Evolutionary conservation across 345 rosid genomes (phyloP), one percentile per base, ranked within the genome.

Genomic region (Eucalyptus brandiana): DNA sequence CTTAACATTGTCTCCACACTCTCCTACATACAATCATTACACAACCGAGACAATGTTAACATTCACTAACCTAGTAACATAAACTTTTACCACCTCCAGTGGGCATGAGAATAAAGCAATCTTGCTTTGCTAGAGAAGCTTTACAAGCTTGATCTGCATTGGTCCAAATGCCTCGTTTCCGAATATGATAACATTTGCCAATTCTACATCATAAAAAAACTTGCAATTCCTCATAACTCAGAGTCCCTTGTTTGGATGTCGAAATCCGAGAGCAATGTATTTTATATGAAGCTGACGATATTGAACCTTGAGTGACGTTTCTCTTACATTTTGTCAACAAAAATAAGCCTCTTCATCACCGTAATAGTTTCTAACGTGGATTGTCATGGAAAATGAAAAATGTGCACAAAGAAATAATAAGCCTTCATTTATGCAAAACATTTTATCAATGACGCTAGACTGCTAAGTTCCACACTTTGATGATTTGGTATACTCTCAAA

Each of bases 81-180:
- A 1, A 90, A 91, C 99, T 97, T 94, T 97, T 96, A 21, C 98
- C 99, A 54, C 99, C 99, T 91, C 99, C 97, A 0, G 98, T 97
- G 5, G 98, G 99, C 98, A 97, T 93, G 54, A 97, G 95, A 49
- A 91, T 98, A 95, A 76, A 96, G 88, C 98, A 97, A 91, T 96
- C 99, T 91, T 91, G 92, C 90, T 93, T 96, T 37, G 92, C 93
- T 89, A 95, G 14, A 48, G 93, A 95, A 87, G 98, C 96, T 91
- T 91, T 93, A 90, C 99, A 97, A 87, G 96, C 96, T 92, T 94
- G 94, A 93, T 94, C 93, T 96, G 97, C 96, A 95, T 86, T 18
- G 97, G 96, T 44, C 95, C 90, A 90, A 97, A 97, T 45, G 86
- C 88, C 88, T 40, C 90, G 91, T 97, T 97, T 42, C 97, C 97